phyloP scores from a whole-genome alignment of 2,329 filamentous ascomycete genomes.

The Fusarium caatingaense region DNA sequence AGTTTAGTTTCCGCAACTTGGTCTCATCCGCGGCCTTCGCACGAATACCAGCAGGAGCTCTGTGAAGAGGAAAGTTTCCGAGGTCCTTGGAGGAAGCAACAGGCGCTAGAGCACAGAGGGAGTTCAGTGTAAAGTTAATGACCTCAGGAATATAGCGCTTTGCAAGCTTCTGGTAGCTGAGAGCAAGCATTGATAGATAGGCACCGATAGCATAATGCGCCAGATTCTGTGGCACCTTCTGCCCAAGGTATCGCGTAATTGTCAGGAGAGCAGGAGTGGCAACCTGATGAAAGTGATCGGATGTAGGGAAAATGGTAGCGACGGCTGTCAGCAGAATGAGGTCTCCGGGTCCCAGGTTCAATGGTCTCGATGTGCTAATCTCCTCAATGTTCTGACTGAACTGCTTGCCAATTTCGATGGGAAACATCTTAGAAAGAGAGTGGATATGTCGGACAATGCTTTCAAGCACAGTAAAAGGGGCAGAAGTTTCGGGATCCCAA shows the following conservation, averaged over 20 bases:
- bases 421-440: slow-evolving; percentile 88
- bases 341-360: slow-evolving; percentile 73
- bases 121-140: slow-evolving; percentile 82
- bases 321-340: slow-evolving; percentile 86
- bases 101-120: slow-evolving; percentile 75
- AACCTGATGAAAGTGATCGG: slow-evolving; percentile 96
- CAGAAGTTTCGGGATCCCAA: slow-evolving; percentile 56
- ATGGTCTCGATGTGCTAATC: slow-evolving; percentile 61
- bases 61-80: slow-evolving; percentile 71
- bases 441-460: slow-evolving; percentile 89
- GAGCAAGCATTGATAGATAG: slow-evolving; percentile 80
- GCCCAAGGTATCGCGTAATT: slow-evolving; percentile 85
- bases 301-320: slow-evolving; percentile 88
- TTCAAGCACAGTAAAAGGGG: slow-evolving; percentile 78
- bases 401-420: slow-evolving; percentile 78
- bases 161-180: slow-evolving; percentile 85
- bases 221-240: slow-evolving; percentile 74
- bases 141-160: slow-evolving; percentile 92
- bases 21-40: slow-evolving; percentile 58
- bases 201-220: slow-evolving; percentile 78
- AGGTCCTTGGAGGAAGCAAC: slow-evolving; percentile 58
- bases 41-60: slow-evolving; percentile 63
- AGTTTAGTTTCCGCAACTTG: slow-evolving; percentile 64
- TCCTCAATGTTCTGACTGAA: slow-evolving; percentile 79
- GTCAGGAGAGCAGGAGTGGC: slow-evolving; percentile 89